phyloP scores from a whole-genome alignment of 1,284 basidiomycete genomes.

The Athelia sp. region DNA sequence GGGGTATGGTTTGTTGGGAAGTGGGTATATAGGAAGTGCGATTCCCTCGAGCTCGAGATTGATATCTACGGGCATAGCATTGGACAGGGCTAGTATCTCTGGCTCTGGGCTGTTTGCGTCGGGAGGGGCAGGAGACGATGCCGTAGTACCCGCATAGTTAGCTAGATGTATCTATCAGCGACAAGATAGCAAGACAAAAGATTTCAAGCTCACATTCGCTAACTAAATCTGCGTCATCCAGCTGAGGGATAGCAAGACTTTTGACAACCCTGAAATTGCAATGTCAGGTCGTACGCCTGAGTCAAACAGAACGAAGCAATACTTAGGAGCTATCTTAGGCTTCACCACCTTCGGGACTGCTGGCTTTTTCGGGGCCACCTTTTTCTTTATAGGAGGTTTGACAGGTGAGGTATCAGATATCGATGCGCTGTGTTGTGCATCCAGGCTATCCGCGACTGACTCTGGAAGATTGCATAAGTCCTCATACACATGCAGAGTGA shows the following conservation, averaged over 20 bases:
- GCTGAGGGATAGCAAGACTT: constrained; percentile 15
- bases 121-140: constrained; percentile 37
- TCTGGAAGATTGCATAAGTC: background rate
- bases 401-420: constrained; percentile 8
- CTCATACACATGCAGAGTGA: constrained; percentile 18
- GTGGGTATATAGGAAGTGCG: constrained; percentile 65
- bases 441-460: constrained; percentile 13
- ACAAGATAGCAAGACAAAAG: background rate
- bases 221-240: constrained; percentile 31
- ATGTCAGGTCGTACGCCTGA: background rate
- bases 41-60: constrained; percentile 46
- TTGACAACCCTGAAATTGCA: constrained; percentile 10
- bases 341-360: background rate
- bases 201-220: constrained; percentile 37
- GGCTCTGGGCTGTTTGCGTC: constrained; percentile 22
- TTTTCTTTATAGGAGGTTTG: constrained; percentile 32
- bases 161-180: constrained; percentile 4
- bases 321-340: background rate
- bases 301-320: background rate
- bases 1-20: constrained; percentile 73
- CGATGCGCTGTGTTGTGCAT: constrained; percentile 15
- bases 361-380: constrained; percentile 28
- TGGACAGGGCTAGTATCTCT: constrained; percentile 13
- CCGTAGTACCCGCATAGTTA: constrained; percentile 38
- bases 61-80: constrained; percentile 29